These are phyloP conservation scores for Calophaca sinica DNA, from an alignment of 306 rosid genomes.

Conservation along the genomic window DNA sequence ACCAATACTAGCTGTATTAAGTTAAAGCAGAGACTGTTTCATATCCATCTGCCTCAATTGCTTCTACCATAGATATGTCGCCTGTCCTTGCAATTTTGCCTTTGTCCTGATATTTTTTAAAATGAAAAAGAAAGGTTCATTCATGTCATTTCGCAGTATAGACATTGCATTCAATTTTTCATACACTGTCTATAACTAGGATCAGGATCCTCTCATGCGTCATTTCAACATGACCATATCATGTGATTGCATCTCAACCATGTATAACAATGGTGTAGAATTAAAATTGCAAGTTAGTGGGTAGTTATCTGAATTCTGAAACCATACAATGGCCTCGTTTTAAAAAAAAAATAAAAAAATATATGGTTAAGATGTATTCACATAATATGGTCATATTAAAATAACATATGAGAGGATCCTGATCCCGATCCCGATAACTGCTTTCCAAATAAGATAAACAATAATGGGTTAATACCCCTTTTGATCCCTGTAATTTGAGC, in stretches of 20 bases:
- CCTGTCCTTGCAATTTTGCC: conserved; percentile 87
- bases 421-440: background rate
- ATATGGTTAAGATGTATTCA: conserved; percentile 10
- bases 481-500: too few species aligned
- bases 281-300: conserved; percentile 7
- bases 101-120: conserved; percentile 59
- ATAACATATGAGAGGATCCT: background rate
- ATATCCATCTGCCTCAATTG: conserved; percentile 82
- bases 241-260: background rate
- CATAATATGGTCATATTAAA: conserved; percentile 15
- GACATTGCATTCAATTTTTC: conserved; percentile 1
- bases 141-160: conserved; percentile 36
- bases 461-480: too few species aligned
- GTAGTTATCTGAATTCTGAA: background rate
- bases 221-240: background rate
- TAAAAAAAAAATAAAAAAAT: background rate
- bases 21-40: conserved; percentile 58
- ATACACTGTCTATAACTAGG: background rate
- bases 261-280: background rate
- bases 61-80: conserved; percentile 73
- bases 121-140: conserved; percentile 10
- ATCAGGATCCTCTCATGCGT: background rate
- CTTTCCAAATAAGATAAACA: conserved; percentile 5
- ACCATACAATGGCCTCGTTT: background rate
- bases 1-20: conserved; percentile 45